phyloP scores from a whole-genome alignment of 2,329 filamentous ascomycete species.

The Monilinia vaccinii-corymbosi region DNA sequence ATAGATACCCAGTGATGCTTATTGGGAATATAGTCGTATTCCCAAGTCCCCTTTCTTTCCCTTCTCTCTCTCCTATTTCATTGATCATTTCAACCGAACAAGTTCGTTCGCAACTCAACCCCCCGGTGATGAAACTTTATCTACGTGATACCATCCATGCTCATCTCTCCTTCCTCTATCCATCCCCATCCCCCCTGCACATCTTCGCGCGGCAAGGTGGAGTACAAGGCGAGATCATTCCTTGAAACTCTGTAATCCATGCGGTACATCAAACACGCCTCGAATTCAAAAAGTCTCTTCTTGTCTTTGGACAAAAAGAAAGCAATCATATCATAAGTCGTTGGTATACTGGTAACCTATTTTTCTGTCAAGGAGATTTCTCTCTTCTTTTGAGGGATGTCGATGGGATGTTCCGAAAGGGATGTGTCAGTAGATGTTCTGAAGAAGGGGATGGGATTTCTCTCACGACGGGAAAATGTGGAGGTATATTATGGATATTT shows the following conservation, averaged over 20 bases:
- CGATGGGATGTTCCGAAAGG: no score
- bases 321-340: no score
- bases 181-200: background rate
- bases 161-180: no score
- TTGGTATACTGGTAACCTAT: no score
- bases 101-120: background rate
- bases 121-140: background rate
- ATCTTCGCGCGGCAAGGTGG: slow-evolving; percentile 63
- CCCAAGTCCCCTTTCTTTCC: background rate
- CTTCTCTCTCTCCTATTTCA: background rate
- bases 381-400: no score
- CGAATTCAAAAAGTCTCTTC: no score
- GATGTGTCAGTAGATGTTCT: no score
- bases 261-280: slow-evolving; percentile 48
- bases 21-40: background rate
- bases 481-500: no score
- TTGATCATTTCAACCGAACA: background rate
- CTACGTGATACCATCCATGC: no score
- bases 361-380: no score
- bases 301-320: no score
- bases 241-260: slow-evolving; percentile 70
- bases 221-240: slow-evolving; percentile 67
- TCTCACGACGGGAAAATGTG: background rate
- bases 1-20: slow-evolving; percentile 2
- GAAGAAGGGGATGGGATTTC: no score